These are phyloP conservation scores for Zymoseptoria pseudotritici DNA, from an alignment of 2,329 filamentous ascomycete genomes.

Conservation along the genomic window DNA sequence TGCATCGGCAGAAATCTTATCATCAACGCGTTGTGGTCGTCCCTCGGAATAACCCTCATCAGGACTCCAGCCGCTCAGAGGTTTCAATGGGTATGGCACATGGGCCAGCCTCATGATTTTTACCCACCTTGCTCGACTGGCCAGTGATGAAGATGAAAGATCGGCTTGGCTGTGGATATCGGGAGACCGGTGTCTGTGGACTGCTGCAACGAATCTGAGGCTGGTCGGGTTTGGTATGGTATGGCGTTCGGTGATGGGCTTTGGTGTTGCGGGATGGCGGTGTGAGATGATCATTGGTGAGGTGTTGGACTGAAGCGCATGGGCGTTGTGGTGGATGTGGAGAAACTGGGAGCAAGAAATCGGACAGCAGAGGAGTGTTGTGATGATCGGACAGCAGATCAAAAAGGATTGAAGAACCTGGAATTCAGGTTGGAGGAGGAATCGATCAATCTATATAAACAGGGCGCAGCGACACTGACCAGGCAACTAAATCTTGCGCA, in stretches of 20 bases:
- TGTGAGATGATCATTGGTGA: not conserved
- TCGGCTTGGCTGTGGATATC: not conserved
- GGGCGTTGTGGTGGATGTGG: not conserved
- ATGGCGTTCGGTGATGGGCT: not conserved
- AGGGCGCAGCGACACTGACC: not conserved
- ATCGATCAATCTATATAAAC: not conserved
- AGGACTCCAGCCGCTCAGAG: not conserved
- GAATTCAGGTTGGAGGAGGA: not conserved
- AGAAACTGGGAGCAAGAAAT: not conserved
- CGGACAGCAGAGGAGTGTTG: not conserved
- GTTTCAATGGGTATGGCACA: no score
- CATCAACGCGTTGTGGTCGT: not conserved
- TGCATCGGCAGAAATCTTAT: not conserved
- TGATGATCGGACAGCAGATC: not conserved
- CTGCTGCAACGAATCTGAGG: not conserved
- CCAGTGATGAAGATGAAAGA: slow-evolving; percentile 1
- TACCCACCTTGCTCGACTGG: not conserved
- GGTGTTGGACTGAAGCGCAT: not conserved
- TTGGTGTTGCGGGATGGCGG: not conserved
- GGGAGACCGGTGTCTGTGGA: not conserved
- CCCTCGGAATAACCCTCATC: not conserved
- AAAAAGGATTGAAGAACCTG: not conserved
- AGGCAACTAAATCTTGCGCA: not conserved
- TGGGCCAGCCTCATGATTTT: not conserved
- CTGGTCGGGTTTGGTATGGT: not conserved